A percentile compares a stretch with the other conserved stretches of the same genome.
Evolutionary conservation across 2,329 filamentous ascomycete species (phyloP).

Genomic region (Gaeumannomyces sp.): DNA sequence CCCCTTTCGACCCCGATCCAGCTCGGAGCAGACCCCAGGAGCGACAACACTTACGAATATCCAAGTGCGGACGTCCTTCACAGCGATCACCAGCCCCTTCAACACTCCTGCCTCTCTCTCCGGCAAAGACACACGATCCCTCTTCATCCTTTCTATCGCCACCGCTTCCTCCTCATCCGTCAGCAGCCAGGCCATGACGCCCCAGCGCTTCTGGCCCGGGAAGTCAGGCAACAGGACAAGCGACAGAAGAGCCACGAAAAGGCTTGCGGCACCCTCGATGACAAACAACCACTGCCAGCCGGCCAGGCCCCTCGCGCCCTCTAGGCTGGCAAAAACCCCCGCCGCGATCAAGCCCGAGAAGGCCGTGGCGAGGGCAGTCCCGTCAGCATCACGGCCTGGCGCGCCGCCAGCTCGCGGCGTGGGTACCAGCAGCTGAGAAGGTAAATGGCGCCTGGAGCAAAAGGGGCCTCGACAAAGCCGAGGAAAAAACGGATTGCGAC

Average conservation of each 20-base stretch:
- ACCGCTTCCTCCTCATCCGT: constrained; percentile 1
- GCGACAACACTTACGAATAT: constrained; percentile 15
- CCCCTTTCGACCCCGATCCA: background rate
- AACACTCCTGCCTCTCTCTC: constrained; percentile 3
- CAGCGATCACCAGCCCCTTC: constrained; percentile 19
- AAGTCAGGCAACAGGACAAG: constrained; percentile 1
- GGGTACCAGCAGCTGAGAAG: constrained; percentile 36
- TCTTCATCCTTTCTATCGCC: constrained; percentile 2
- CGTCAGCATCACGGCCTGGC: constrained; percentile 30
- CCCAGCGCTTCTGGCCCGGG: constrained; percentile 5
- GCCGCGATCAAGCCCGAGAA: constrained; percentile 46
- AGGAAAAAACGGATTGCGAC: constrained; percentile 30
- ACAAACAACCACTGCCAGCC: constrained; percentile 51
- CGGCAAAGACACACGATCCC: constrained; percentile 1
- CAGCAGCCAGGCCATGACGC: background rate
- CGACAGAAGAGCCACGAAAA: constrained; percentile 23
- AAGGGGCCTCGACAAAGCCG: constrained; percentile 28
- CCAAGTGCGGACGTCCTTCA: constrained; percentile 20
- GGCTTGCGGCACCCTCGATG: constrained; percentile 36
- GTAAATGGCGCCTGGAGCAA: constrained; percentile 33
- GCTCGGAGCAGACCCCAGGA: background rate
- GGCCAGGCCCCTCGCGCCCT: constrained; percentile 38
- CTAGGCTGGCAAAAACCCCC: constrained; percentile 36
- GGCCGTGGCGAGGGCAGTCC: constrained; percentile 32
- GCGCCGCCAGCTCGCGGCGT: constrained; percentile 29